phyloP scores from a whole-genome alignment of 2,329 filamentous ascomycete genomes.

The Fusarium coicis region DNA sequence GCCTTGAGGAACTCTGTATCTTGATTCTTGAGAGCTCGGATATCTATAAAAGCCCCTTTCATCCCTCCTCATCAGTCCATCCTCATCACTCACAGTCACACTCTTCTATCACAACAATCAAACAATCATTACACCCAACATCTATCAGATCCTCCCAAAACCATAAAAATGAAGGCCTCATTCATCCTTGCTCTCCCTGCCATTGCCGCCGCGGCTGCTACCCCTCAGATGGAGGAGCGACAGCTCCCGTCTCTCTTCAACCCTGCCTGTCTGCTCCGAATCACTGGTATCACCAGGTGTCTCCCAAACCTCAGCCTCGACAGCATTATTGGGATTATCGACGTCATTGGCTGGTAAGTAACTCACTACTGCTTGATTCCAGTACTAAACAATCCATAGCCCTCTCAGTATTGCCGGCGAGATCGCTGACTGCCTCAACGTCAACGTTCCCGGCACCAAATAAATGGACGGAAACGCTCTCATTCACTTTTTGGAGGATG shows the following conservation, averaged over 20 bases:
- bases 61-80: background rate
- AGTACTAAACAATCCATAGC: too few species aligned
- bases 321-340: background rate
- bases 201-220: background rate
- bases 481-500: background rate
- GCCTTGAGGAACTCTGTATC: fast-evolving
- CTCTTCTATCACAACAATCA: background rate
- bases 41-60: constrained; percentile 11
- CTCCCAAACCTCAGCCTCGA: background rate
- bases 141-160: background rate
- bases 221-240: background rate
- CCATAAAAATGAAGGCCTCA: background rate
- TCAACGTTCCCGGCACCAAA: too few species aligned
- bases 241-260: background rate
- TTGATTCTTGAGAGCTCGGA: fast-evolving
- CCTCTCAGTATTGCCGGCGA: too few species aligned
- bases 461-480: too few species aligned
- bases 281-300: fast-evolving
- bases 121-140: background rate
- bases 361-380: too few species aligned
- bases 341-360: too few species aligned
- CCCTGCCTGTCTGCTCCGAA: fast-evolving
- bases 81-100: constrained; percentile 8
- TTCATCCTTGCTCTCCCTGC: background rate
- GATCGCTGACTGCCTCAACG: too few species aligned